Evolutionary conservation across 768 basidiomycete species (phyloP), one percentile per base, ranked within the genome.

Genomic region (Termitomyces heimii): DNA sequence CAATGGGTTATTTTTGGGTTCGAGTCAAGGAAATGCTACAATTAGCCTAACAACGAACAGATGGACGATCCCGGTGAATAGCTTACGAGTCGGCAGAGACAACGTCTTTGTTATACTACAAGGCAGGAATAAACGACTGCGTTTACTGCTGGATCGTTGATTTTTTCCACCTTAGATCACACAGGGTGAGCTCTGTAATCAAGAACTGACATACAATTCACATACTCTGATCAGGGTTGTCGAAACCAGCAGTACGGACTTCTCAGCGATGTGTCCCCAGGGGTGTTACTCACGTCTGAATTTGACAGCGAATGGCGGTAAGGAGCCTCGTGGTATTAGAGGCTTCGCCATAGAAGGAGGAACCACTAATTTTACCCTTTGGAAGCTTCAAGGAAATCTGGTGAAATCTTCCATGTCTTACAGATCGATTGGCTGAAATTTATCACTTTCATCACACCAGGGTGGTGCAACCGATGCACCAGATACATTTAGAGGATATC

Each of bases 1-100:
- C 26, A 80, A 81, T 54, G 76, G 78, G 4, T 63, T 73, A 5
- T 81, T 81, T 67, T 65, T 81, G 35, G 80, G 80, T 10, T 80
- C 79, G 7, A 75, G 71, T 58, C 75, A 76, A 66, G 79, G 77
- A 32, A 73, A 55, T 54, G 55, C 75, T 3, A 73, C 77, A 2
- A 65, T 77, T 42, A 80, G 79, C 60, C 44, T 75, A 48, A 75
- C 76, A 2, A 72, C 73, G 0, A 67, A 78, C 63, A 68, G 68
- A 14, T 81, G 79, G 79, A 63, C 57, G 3, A 70, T 81, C 31
- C 74, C 75, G 0, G 63, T 62, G 18, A 67, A 66, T 20, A 67
- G 66, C 20, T 63, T 80, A 55, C 69, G 67, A 47, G 58, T 69
- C 7, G 71, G 67, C 10, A 58, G 63, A n/a, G 73, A 76, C 55